Evolutionary conservation across 768 basidiomycete genomes (phyloP).

Genomic region (Boletus speciosus): DNA sequence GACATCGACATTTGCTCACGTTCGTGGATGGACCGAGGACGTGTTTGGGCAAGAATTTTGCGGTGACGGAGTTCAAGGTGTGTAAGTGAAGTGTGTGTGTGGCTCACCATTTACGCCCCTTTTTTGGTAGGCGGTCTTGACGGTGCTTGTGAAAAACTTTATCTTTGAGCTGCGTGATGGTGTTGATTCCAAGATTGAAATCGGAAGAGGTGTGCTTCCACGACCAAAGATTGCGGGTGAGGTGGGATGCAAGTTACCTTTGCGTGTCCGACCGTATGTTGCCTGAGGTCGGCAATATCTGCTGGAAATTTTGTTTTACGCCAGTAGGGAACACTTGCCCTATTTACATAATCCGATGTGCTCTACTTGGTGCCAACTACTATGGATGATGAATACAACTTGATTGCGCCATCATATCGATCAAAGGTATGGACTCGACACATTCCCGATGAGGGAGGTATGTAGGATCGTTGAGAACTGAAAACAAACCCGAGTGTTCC

Average conservation of each 20-base stretch:
- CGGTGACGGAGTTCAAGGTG: conserved; percentile 35
- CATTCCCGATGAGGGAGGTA: too few species aligned
- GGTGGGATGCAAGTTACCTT: conserved; percentile 21
- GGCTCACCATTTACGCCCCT: not conserved
- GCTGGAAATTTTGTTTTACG: too few species aligned
- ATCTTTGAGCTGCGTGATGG: conserved; percentile 35
- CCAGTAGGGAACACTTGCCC: too few species aligned
- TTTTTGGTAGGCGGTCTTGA: conserved; percentile 36
- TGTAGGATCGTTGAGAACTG: too few species aligned
- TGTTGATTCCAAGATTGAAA: conserved; percentile 18
- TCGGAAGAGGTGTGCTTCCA: too few species aligned
- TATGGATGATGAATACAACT: too few species aligned
- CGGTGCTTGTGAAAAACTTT: conserved; percentile 41
- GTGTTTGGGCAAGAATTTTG: conserved; percentile 49
- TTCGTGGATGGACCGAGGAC: conserved; percentile 30
- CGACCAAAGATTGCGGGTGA: conserved; percentile 3
- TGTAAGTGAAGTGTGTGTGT: not conserved
- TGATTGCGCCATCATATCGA: too few species aligned
- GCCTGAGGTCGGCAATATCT: not conserved
- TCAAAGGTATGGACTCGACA: too few species aligned
- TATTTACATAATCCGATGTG: too few species aligned
- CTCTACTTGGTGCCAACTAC: too few species aligned
- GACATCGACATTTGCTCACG: conserved; percentile 43
- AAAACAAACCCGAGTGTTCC: too few species aligned
- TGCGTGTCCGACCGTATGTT: conserved; percentile 17